Percentiles rank a stretch among this genome's conserved stretches.
phyloP scores from a whole-genome alignment of 176 grass and related monocot genomes.

The Bonia amplexicaulis region DNA sequence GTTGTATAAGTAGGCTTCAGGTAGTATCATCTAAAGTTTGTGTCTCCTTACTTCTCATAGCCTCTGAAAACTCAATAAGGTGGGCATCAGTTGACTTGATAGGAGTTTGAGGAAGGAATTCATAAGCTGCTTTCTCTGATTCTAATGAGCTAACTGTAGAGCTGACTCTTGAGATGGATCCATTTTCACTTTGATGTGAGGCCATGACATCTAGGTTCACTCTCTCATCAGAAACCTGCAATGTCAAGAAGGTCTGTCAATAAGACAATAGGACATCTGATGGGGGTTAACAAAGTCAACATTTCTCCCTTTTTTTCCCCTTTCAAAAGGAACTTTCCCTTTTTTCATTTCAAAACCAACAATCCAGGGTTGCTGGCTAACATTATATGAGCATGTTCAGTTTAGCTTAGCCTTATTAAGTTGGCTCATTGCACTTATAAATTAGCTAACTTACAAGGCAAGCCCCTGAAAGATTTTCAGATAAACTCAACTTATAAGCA shows the following conservation, averaged over 20 bases:
- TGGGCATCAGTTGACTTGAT: constrained; percentile 86
- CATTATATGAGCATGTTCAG: not conserved
- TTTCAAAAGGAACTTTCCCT: not conserved
- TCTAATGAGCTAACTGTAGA: constrained; percentile 44
- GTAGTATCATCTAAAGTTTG: not conserved
- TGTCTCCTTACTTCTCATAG: constrained; percentile 80
- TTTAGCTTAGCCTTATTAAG: not conserved
- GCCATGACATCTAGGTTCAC: constrained; percentile 25
- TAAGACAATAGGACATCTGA: not conserved
- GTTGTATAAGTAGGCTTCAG: not conserved
- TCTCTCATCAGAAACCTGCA: constrained; percentile 58
- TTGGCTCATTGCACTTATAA: not conserved
- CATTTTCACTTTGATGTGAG: constrained; percentile 52
- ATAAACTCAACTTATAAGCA: no score
- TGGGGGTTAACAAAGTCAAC: not conserved
- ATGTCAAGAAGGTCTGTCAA: not conserved
- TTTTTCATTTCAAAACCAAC: not conserved
- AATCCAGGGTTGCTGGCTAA: not conserved
- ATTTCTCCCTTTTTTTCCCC: not conserved
- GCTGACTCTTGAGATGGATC: constrained; percentile 30
- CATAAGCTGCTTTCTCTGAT: constrained; percentile 65
- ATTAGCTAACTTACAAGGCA: not conserved
- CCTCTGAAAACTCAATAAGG: constrained; percentile 94
- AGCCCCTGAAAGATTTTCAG: no score
- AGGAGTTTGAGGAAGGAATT: constrained; percentile 67